These are phyloP conservation scores for Blastobotrys persicus DNA, from an alignment of 1,139 yeast species.

Conservation along the genomic window DNA sequence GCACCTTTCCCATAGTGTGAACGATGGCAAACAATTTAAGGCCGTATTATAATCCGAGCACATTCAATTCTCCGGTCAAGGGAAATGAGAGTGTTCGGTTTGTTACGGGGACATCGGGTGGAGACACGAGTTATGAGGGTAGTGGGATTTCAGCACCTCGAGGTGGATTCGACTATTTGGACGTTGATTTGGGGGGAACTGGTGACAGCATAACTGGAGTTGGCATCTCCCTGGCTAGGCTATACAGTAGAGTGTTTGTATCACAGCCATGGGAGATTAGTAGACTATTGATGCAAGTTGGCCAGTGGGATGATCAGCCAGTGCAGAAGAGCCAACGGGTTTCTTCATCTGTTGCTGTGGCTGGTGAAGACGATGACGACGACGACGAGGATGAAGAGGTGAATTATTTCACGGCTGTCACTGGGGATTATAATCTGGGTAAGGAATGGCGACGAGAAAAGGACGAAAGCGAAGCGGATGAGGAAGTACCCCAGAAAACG, in stretches of 20 bases:
- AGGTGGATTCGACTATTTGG: conserved; percentile 17
- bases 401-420: conserved; percentile 47
- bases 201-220: conserved; percentile 29
- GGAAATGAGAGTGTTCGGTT: conserved; percentile 48
- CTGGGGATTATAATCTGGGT: conserved; percentile 25
- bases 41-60: conserved; percentile 71
- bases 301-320: conserved; percentile 43
- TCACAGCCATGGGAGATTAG: conserved; percentile 91
- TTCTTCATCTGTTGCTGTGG: neutral
- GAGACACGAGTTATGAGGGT: conserved; percentile 44
- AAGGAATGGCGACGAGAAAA: conserved; percentile 18
- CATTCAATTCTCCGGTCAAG: conserved; percentile 50
- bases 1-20: too few species aligned
- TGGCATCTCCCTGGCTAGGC: conserved; percentile 60
- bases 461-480: neutral
- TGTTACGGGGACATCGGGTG: conserved; percentile 59
- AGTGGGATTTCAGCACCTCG: conserved; percentile 37
- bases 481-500: neutral
- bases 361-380: conserved; percentile 18
- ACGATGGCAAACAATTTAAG: conserved; percentile 36
- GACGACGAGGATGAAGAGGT: conserved; percentile 40
- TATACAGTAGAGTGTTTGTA: conserved; percentile 62
- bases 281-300: conserved; percentile 76
- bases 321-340: conserved; percentile 10
- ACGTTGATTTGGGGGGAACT: conserved; percentile 14